Conservation (phyloP, 2,329 filamentous ascomycete species). For the Coniochaeta sp. region DNA sequence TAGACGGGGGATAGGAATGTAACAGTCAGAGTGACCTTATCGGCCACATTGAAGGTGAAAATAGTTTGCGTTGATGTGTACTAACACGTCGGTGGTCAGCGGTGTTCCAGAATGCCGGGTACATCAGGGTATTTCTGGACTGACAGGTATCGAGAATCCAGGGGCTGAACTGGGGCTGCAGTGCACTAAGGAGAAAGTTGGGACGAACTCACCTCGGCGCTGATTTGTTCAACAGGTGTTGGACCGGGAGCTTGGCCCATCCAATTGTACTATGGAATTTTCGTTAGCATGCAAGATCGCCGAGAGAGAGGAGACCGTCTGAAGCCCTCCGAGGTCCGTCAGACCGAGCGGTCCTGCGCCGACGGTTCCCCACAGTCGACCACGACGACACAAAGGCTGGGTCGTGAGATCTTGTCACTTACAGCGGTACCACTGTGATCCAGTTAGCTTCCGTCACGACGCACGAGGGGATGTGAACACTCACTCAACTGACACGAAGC, state of each 20-base stretch:
- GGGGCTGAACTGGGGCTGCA: neutral
- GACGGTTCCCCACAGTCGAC: neutral
- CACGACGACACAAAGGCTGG: neutral
- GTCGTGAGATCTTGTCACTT: slow-evolving; percentile 38
- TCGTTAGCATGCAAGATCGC: neutral
- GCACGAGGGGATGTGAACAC: neutral
- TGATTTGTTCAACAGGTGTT: slow-evolving; percentile 48
- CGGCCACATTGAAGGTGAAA: slow-evolving; percentile 58
- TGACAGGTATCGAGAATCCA: neutral
- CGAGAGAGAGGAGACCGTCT: neutral
- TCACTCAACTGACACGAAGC: slow-evolving; percentile 38
- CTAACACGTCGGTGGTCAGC: neutral
- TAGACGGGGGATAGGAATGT: slow-evolving; percentile 66
- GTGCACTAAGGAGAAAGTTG: neutral
- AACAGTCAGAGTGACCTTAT: slow-evolving; percentile 55
- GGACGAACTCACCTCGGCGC: slow-evolving; percentile 33
- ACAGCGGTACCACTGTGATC: slow-evolving; percentile 34
- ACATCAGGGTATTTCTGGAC: neutral
- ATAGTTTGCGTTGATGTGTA: slow-evolving; percentile 68
- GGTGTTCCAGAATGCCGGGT: neutral
- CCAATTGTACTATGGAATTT: slow-evolving; percentile 46
- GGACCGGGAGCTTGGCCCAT: slow-evolving; percentile 50
- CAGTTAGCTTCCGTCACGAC: neutral
- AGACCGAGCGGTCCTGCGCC: slow-evolving; percentile 5
- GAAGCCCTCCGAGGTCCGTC: neutral